Evolutionary conservation across 257 asterid species (phyloP), one percentile per base, ranked within the genome.

Genomic region (Gentiana dahurica): DNA sequence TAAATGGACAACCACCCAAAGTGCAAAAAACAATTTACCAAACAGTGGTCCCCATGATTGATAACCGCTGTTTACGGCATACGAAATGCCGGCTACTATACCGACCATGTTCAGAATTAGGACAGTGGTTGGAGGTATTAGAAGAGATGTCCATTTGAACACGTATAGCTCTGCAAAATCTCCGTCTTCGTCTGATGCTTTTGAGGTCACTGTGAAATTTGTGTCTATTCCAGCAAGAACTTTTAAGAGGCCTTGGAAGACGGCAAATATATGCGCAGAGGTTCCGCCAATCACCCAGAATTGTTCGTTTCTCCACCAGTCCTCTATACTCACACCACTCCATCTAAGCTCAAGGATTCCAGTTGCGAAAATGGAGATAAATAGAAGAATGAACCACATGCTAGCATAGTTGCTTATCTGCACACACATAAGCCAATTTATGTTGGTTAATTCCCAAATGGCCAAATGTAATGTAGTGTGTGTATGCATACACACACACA

Each of bases 201-300:
- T 89, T 12, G 97, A 84, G 1, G 97, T 86, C 67, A 89, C 95
- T 0, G 97, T 89, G 78, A 89, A 89, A 58, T 82, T 82, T 55
- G 95, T 89, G 61, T 89, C 97, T 3, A 89, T 89, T 2, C 97
- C 97, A 3, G 94, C 95, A 1, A 89, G 80, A 15, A 89, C 95
- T 72, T 89, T 89, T 59, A 89, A 13, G 34, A 89, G 93, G 63
- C 97, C 97, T 68, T 89, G 97, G 84, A 89, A 84, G 37, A 89
- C 97, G 0, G 95, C 95, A n/a, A 86, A 81, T 8, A 89, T 82
- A 70, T 89, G 97, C 12, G 97, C 93, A 0, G 95, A 86, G 24
- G 95, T 87, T 32, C 97, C 97, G 58, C 95, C 95, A 15, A 89
- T 89, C 69, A 89, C 95, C 97, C 97, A 89, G 55, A 89, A 89